Conservation (phyloP, 2,329 filamentous ascomycete genomes). For the Hymenoscyphus repandus region DNA sequence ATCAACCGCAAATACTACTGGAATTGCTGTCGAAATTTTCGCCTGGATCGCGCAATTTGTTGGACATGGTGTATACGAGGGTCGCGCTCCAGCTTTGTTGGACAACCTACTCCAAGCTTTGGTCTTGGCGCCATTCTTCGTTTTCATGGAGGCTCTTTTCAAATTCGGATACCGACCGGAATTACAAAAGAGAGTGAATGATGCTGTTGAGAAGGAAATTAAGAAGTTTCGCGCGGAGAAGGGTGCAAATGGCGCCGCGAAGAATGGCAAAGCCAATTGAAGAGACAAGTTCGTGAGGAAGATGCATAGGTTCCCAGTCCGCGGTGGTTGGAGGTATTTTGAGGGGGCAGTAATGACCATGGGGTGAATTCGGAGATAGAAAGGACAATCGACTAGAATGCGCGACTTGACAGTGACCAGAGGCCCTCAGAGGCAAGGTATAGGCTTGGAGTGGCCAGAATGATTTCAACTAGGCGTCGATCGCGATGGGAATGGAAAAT, state of each 20-base stretch:
- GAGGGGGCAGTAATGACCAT: no score
- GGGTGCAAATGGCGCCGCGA: conserved; percentile 33
- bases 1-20: conserved; percentile 46
- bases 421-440: no score
- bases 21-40: conserved; percentile 62
- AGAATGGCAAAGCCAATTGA: conserved; percentile 46
- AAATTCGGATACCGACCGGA: conserved; percentile 84
- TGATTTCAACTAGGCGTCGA: not conserved
- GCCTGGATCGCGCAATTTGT: conserved; percentile 89
- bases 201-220: conserved; percentile 70
- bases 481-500: not conserved
- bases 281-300: not conserved
- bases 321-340: no score
- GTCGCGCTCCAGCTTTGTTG: conserved; percentile 78
- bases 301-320: not conserved
- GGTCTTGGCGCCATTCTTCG: conserved; percentile 91
- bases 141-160: conserved; percentile 94
- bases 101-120: conserved; percentile 90
- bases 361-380: not conserved
- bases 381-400: not conserved
- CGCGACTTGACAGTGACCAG: no score
- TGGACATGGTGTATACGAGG: conserved; percentile 85
- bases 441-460: no score
- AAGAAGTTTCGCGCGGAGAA: conserved; percentile 64
- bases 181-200: conserved; percentile 74